Evolutionary conservation across 225 moss, liverwort and hornwort genomes (phyloP), one percentile per base, ranked within the genome.

Genomic region (Straminergon stramineum): DNA sequence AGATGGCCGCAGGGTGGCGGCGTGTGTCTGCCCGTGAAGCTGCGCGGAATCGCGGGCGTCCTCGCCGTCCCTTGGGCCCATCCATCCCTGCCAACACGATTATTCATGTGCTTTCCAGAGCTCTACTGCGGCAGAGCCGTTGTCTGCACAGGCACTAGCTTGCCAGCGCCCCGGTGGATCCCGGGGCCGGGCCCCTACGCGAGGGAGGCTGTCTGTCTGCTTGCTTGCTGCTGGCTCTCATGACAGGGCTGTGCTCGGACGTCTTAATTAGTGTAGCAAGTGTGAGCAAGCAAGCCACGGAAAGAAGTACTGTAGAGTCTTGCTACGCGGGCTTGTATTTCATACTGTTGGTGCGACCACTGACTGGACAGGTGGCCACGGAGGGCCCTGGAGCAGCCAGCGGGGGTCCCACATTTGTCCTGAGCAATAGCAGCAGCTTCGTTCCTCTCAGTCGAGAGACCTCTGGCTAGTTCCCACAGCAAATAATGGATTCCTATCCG

Each of bases 401-500:
- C 73, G 31, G 64, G 75, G 84, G 56, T 76, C 76, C 84, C 60
- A 55, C 79, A 89, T 68, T 85, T 48, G 90, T 90, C 88, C 89
- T 90, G 83, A 85, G 80, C 75, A 86, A 89, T 90, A 87, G 60
- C 89, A 66, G 82, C 89, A 85, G 67, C 75, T 55, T 85, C 76
- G 84, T 73, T 88, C 73, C 73, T 64, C 81, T 58, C 86, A 64
- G 89, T 88, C 63, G 88, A 92, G 94, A 92, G 92, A 92, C 92
- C 86, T 94, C 91, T 92, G 94, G 92, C 92, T 90, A 93, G 92
- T 91, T 84, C 91, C 86, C 91, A 86, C 89, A 92, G 91, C 86
- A 58, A 94, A 94, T 94, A 94, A 94, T 94, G 94, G 94, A 94
- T 93, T 91, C 83, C 61, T 86, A 92, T 93, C 93, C 94, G 89